Conservation (phyloP, 805 yeast genomes). For the Maudiozyma saulgeensis region DNA sequence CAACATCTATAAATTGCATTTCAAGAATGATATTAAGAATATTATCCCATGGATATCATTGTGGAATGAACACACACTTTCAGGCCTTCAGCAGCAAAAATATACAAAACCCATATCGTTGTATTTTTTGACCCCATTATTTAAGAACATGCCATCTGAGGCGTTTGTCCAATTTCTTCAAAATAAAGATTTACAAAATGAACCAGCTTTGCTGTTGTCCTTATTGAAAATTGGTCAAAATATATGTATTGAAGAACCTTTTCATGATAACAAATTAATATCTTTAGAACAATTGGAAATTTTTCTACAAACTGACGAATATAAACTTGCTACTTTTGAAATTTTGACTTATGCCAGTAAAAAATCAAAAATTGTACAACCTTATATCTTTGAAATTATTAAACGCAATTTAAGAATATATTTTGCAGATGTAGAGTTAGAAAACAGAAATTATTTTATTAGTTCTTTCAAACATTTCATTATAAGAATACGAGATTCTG, state of each 20-base stretch:
- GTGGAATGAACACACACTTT: slow-evolving; percentile 40
- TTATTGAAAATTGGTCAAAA: slow-evolving; percentile 58
- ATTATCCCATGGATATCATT: slow-evolving; percentile 35
- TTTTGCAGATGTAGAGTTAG: slow-evolving; percentile 58
- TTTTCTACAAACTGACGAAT: slow-evolving; percentile 37
- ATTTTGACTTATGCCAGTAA: slow-evolving; percentile 53
- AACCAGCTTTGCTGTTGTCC: slow-evolving; percentile 38
- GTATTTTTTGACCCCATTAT: slow-evolving; percentile 55
- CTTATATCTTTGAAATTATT: slow-evolving; percentile 37
- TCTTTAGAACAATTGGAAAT: slow-evolving; percentile 25
- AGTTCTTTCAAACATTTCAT: slow-evolving; percentile 56
- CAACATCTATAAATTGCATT: slow-evolving; percentile 28
- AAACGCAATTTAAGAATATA: slow-evolving; percentile 38
- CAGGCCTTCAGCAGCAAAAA: slow-evolving; percentile 27
- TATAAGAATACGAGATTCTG: slow-evolving; percentile 57
- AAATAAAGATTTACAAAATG: slow-evolving; percentile 17
- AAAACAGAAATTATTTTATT: slow-evolving; percentile 54
- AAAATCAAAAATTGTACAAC: slow-evolving; percentile 47
- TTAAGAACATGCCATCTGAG: slow-evolving; percentile 38
- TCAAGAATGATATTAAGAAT: slow-evolving; percentile 8
- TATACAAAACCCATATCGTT: slow-evolving; percentile 41
- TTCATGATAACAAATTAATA: slow-evolving; percentile 31
- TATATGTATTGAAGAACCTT: slow-evolving; percentile 44
- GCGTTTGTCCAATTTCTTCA: slow-evolving; percentile 33
- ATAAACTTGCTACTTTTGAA: slow-evolving; percentile 48